phyloP scores from a whole-genome alignment of 2,329 filamentous ascomycete species.

The Aphanocladium album region DNA sequence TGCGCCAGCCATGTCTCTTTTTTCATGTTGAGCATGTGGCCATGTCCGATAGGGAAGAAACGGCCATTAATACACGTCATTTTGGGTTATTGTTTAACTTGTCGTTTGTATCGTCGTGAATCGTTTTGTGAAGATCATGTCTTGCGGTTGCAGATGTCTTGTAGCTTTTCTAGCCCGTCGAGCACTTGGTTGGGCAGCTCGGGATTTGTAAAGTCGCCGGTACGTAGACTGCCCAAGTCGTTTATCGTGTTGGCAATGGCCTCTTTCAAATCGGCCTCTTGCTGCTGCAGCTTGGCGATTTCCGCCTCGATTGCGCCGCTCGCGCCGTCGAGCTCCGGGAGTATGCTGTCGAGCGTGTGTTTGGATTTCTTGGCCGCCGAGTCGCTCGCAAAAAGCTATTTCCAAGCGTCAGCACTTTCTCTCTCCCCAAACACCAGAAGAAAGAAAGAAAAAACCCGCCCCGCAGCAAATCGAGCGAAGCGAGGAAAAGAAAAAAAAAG shows the following conservation, averaged over 20 bases:
- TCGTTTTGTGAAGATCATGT: slow-evolving; percentile 22
- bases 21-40: slow-evolving; percentile 7
- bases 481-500: background rate
- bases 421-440: background rate
- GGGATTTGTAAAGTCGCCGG: slow-evolving; percentile 66
- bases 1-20: slow-evolving; percentile 3
- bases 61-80: slow-evolving; percentile 12
- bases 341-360: slow-evolving; percentile 60
- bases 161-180: slow-evolving; percentile 52
- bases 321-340: slow-evolving; percentile 66
- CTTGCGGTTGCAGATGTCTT: slow-evolving; percentile 55
- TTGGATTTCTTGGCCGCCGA: slow-evolving; percentile 41
- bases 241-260: slow-evolving; percentile 63
- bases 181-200: slow-evolving; percentile 62
- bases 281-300: slow-evolving; percentile 58
- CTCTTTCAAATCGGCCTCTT: slow-evolving; percentile 55
- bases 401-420: background rate
- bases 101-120: background rate
- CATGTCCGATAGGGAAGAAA: slow-evolving; percentile 11
- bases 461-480: background rate
- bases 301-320: slow-evolving; percentile 62
- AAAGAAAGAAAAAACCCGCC: background rate
- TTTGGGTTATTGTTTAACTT: slow-evolving; percentile 9
- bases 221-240: slow-evolving; percentile 74
- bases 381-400: slow-evolving; percentile 53